These are phyloP conservation scores for Geranium incanum DNA, from an alignment of 441 rosid genomes.

Conservation along the genomic window DNA sequence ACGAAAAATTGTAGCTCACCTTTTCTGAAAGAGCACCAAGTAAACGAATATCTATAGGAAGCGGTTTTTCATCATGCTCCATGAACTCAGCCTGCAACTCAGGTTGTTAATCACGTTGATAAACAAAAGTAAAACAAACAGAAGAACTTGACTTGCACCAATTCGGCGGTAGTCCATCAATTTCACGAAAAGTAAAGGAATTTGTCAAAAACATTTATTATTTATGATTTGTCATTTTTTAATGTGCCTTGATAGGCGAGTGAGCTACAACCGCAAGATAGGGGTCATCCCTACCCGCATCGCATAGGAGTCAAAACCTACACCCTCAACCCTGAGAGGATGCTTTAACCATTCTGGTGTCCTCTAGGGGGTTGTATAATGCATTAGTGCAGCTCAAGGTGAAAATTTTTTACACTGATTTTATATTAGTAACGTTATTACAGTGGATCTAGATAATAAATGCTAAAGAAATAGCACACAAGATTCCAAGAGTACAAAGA, in stretches of 20 bases:
- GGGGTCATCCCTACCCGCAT: neutral
- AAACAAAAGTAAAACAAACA: slow-evolving; percentile 11
- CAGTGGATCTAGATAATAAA: neutral
- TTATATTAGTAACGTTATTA: neutral
- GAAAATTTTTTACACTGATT: neutral
- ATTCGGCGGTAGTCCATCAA: neutral
- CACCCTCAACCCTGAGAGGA: neutral
- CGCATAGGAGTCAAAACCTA: neutral
- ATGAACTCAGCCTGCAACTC: slow-evolving; percentile 90
- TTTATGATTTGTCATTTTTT: too few relatives aligned
- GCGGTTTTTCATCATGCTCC: slow-evolving; percentile 98
- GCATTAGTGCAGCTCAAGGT: neutral
- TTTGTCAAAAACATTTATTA: neutral
- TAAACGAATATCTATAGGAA: slow-evolving; percentile 96
- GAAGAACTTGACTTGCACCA: neutral
- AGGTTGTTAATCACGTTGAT: neutral
- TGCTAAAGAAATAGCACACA: neutral
- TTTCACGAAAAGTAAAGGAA: neutral
- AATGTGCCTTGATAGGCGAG: neutral
- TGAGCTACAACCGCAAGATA: neutral
- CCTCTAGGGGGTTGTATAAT: neutral
- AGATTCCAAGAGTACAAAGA: neutral
- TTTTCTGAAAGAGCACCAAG: slow-evolving; percentile 99
- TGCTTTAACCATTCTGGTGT: neutral
- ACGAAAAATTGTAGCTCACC: slow-evolving; percentile 36